Base-by-base conservation (phyloP, 2,329 filamentous ascomycete genomes). In the Arthroderma sp. region DNA sequence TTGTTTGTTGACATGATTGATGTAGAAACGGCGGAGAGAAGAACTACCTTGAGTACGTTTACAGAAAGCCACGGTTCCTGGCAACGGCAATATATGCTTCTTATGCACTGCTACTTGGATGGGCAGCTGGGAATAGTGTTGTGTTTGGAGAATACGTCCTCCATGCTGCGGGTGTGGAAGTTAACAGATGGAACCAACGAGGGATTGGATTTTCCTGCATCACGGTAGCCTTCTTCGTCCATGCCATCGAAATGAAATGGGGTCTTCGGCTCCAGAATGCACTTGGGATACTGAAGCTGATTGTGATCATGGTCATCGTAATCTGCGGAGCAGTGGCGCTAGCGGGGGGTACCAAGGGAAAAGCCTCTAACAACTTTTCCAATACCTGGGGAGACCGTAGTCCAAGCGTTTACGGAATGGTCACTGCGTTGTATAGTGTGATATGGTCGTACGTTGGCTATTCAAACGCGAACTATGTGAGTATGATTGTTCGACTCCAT, bases 401-500 rank as follows among this genome's bases (percentile, higher is more conserved):
- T 8, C 65, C 66, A 15, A 71, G 65, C 58, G 68, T 67, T 5
- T 73, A 73, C 59, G 77, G 78, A 25, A 69, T 83, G n/a, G 78
- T 81, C 1, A 82, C 76, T 58, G 81, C 81, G 0, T 65, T 85
- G 38, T 79, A 82, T 60, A 83, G 78, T 58, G 81, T 85, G 56
- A 77, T 81, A 31, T 84, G 82, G 66, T 80, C 80, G 0, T 85
- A 83, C 56, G 72, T 76, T 2, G 82, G 82, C 1, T 85, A 79
- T 62, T 74, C 77, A 5, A 85, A 84, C 64, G 79, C 81, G 0
- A 84, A 84, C 70, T 84, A 84, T 66, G 76, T 78, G 60, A 67
- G 75, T 64, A 38, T 21, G 38, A 13, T 49, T 35, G 25, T 38
- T 58, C n/a, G 13, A 15, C n/a, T 11, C 15, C 15, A 21, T 39